Evolutionary conservation across 768 basidiomycete genomes (phyloP).

Genomic region (Paxillus ammoniavirescens): DNA sequence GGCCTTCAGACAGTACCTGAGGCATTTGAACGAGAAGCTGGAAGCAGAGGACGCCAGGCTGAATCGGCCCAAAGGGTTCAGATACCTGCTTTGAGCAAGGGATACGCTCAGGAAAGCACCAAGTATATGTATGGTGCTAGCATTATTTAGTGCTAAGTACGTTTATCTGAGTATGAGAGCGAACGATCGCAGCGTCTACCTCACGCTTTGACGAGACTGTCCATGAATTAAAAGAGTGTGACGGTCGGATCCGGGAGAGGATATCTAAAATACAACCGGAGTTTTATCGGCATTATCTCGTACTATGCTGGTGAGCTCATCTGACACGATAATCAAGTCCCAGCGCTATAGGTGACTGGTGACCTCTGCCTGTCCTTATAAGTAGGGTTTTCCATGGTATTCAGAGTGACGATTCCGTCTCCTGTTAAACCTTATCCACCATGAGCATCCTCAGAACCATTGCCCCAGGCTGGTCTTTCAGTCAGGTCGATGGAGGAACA

Average conservation of each 20-base stretch:
- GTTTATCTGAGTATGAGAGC: no score
- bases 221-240: no score
- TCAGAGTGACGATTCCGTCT: neutral
- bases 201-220: no score
- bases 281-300: slow-evolving; percentile 9
- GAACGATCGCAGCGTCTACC: no score
- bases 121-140: no score
- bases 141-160: no score
- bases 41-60: slow-evolving; percentile 39
- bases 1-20: slow-evolving; percentile 47
- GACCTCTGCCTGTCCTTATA: slow-evolving; percentile 2
- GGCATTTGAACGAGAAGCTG: slow-evolving; percentile 37
- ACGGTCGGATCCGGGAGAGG: no score
- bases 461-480: slow-evolving; percentile 60
- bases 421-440: neutral
- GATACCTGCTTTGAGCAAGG: slow-evolving; percentile 43
- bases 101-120: neutral
- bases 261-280: slow-evolving; percentile 6
- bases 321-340: no score
- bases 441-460: slow-evolving; percentile 31
- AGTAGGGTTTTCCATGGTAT: neutral
- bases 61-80: slow-evolving; percentile 36
- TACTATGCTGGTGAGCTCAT: neutral
- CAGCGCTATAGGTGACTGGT: neutral
- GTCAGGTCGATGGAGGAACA: slow-evolving; percentile 57